phyloP scores from a whole-genome alignment of 345 rosid species.

The Draba incana region DNA sequence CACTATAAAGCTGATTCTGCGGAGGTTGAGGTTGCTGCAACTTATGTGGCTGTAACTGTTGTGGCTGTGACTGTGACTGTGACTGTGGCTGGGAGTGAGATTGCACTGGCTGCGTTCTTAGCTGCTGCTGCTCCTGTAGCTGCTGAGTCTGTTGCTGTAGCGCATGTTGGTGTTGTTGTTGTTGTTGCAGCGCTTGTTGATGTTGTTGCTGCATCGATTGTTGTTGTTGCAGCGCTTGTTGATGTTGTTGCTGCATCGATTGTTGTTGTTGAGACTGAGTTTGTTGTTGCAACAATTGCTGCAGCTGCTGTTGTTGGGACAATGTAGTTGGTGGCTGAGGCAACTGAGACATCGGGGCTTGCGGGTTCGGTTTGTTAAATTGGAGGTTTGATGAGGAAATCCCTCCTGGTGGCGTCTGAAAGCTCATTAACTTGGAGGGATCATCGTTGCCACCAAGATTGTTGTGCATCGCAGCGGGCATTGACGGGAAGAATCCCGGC shows the following conservation, averaged over 20 bases:
- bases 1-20: constrained; percentile 43
- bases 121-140: constrained; percentile 46
- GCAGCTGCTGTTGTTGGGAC: constrained; percentile 51
- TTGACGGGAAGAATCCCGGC: constrained; percentile 44
- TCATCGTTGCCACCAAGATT: constrained; percentile 40
- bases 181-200: constrained; percentile 34
- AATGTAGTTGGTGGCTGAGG: constrained; percentile 43
- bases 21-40: constrained; percentile 52
- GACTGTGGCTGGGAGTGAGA: constrained; percentile 44
- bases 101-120: constrained; percentile 40
- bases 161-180: constrained; percentile 42
- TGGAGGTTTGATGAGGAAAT: constrained; percentile 42
- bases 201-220: constrained; percentile 20
- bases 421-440: constrained; percentile 46
- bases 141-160: constrained; percentile 39
- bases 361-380: constrained; percentile 40
- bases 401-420: constrained; percentile 43
- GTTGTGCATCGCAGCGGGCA: constrained; percentile 35
- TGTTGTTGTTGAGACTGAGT: constrained; percentile 36
- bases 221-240: constrained; percentile 36
- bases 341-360: constrained; percentile 43
- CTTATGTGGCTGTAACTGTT: constrained; percentile 35
- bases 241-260: constrained; percentile 17
- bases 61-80: constrained; percentile 23
- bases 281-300: constrained; percentile 44